Base-by-base conservation (phyloP, 345 rosid species). In the Eucalyptus cloeziana region DNA sequence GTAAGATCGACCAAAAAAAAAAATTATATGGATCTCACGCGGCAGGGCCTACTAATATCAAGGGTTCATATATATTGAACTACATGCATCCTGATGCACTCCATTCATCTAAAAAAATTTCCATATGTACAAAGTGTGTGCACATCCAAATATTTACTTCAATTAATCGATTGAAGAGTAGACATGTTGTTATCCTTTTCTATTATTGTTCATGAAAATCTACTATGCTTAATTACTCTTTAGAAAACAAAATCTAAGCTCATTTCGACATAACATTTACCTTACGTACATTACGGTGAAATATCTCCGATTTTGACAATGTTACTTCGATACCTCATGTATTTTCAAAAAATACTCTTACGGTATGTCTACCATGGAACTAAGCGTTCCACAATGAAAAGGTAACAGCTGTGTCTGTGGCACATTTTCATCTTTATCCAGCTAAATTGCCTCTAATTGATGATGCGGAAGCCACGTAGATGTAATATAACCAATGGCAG, bases 81-180 rank as follows among this genome's bases (percentile, higher is more conserved):
- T 13, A 2, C 4, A 62, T 62, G 8, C 69, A 62, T 7, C 58
- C 4, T 3, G 2, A 52, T 52, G 58, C 24, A 0, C 33, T 33
- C 3, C 8, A 27, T 27, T 62, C 33, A 30, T 13, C 69, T 62
- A 62, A 27, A n/a, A 30, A 3, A 6, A 3, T 0, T 2, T 13
- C 2, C 1, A 0, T 30, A 62, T 62, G 33, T 0, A 52, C 9
- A 12, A 11, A 12, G 31, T 27, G 9, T 27, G 33, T 14, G 8
- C 9, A 30, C 33, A 62, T 62, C 5, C 17, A 62, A 62, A 62
- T 30, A 13, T 62, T 62, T 62, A 62, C 33, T 52, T 30, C 4
- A 62, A 30, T 3, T 62, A 62, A 62, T 62, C 9, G 3, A 30
- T 1, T 64, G 1, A 60, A 60, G 37, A 64, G 10, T 30, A 7